Percentiles rank a stretch among this genome's conserved stretches.
These are phyloP conservation scores for Fraxinus ornus DNA, from an alignment of 305 asterid species.

Conservation along the genomic window DNA sequence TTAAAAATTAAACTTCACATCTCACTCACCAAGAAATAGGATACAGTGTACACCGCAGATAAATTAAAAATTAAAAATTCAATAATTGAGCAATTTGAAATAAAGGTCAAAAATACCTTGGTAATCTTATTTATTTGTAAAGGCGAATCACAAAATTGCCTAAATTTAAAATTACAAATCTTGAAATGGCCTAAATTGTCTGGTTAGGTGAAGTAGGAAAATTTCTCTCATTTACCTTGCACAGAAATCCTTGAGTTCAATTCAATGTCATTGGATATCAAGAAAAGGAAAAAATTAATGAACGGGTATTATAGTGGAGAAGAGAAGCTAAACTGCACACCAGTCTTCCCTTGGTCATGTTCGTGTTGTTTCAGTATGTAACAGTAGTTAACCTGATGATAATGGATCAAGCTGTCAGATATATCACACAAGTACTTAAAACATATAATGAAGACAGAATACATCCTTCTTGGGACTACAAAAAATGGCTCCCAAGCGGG, in stretches of 20 bases:
- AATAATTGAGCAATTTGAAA: background rate
- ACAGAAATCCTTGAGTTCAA: constrained; percentile 4
- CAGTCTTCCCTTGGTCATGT: constrained; percentile 77
- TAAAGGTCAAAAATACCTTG: background rate
- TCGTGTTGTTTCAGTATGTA: constrained; percentile 70
- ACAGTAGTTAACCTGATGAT: constrained; percentile 81
- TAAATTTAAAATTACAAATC: background rate
- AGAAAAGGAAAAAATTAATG: constrained; percentile 1
- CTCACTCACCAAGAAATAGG: background rate
- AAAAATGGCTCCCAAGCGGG: background rate
- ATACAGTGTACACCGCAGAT: background rate
- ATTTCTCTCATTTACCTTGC: background rate
- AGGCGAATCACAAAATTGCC: background rate
- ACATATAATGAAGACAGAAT: background rate
- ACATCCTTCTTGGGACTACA: background rate
- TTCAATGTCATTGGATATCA: constrained; percentile 15
- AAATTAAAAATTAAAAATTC: background rate
- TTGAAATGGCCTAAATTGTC: constrained; percentile 5
- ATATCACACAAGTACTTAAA: background rate
- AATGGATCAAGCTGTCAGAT: constrained; percentile 27
- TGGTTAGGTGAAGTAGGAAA: background rate
- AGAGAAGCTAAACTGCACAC: constrained; percentile 81
- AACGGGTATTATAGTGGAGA: constrained; percentile 40
- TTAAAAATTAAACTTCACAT: background rate
- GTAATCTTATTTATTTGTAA: background rate